Evolutionary conservation across 164 flowering plant species (phyloP).

Genomic region (Stephania yunnanensis): DNA sequence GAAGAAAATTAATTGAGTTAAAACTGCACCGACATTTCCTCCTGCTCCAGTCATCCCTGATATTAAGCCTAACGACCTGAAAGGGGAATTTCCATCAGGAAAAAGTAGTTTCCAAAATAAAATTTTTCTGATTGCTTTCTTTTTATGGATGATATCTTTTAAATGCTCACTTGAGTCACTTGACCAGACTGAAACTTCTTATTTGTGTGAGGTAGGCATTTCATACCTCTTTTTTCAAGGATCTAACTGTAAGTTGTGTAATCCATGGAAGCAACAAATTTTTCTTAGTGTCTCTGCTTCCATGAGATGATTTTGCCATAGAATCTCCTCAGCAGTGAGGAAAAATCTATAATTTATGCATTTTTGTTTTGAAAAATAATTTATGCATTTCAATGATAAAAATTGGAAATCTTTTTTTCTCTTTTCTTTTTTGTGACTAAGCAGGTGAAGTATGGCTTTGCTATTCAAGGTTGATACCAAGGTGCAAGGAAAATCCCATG

Average conservation of each 20-base stretch:
- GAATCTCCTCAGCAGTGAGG: neutral
- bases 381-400: neutral
- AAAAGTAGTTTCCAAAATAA: neutral
- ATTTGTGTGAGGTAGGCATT: neutral
- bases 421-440: too few species aligned
- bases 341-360: neutral
- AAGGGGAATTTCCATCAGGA: slow-evolving; percentile 5
- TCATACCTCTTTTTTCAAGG: neutral
- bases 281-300: neutral
- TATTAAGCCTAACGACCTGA: slow-evolving; percentile 75
- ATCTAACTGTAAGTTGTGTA: neutral
- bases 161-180: neutral
- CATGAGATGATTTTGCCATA: neutral
- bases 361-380: neutral
- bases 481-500: neutral
- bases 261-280: neutral
- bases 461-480: neutral
- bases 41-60: slow-evolving; percentile 99
- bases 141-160: neutral
- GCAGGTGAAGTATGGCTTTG: neutral
- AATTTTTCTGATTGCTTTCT: neutral
- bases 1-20: slow-evolving; percentile 83
- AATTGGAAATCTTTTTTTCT: neutral
- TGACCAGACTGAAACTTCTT: neutral
- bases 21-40: slow-evolving; percentile 78